Evolutionary conservation across 139 green algal species (phyloP).

Genomic region (Picochlorum costavermella): DNA sequence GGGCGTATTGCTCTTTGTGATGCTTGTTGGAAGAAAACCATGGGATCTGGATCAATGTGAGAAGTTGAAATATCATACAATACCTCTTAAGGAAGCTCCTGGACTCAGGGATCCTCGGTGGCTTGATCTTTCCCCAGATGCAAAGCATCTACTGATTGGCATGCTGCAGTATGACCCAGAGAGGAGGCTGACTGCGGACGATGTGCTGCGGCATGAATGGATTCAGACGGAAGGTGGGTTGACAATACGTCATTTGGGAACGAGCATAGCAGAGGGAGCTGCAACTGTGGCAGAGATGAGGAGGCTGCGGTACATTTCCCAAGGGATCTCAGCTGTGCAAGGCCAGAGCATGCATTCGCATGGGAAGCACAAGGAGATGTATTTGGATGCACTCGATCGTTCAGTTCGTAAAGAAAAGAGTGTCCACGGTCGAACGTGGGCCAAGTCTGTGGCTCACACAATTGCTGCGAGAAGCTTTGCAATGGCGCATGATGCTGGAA

Average conservation of each 20-base stretch:
- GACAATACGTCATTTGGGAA: conserved; percentile 20
- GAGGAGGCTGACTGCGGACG: conserved; percentile 25
- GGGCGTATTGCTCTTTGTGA: conserved; percentile 42
- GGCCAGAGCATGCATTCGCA: neutral
- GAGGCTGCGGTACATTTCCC: conserved; percentile 34
- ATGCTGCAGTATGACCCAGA: conserved; percentile 40
- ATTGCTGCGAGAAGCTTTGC: conserved; percentile 8
- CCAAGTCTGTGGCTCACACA: neutral
- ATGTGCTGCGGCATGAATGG: conserved; percentile 41
- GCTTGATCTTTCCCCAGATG: conserved; percentile 29
- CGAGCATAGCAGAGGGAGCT: conserved; percentile 30
- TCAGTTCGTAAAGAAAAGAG: neutral
- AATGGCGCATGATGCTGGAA: neutral
- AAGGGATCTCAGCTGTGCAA: conserved; percentile 15
- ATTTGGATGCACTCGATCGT: neutral
- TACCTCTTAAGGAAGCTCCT: conserved; percentile 28
- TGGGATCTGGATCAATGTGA: conserved; percentile 40
- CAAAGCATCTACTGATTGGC: conserved; percentile 43
- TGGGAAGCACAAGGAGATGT: neutral
- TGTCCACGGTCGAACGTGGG: neutral
- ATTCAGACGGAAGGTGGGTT: conserved; percentile 25
- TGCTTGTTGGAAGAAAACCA: conserved; percentile 49
- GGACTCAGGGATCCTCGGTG: conserved; percentile 37
- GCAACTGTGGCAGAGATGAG: conserved; percentile 38
- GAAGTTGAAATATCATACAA: conserved; percentile 30